Evolutionary conservation across 2,329 filamentous ascomycete species (phyloP), one percentile per base, ranked within the genome.

Genomic region (Penicillium sp.): DNA sequence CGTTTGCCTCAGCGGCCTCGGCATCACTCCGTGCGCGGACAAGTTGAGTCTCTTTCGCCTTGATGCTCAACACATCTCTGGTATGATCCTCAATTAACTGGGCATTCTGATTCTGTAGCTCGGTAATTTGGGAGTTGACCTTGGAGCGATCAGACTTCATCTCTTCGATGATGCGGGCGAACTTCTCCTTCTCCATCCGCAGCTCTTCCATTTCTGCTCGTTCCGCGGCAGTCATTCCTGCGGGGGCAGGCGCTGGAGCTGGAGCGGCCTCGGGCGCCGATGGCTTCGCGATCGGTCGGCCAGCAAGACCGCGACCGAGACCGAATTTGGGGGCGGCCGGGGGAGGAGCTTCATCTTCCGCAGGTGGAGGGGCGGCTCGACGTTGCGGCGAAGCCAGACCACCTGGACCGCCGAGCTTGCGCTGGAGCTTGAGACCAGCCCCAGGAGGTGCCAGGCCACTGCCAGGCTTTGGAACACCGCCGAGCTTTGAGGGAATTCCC

Each of bases 31-130:
- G 83, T 10, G 94, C 92, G 40, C 94, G 87, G 9, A 97, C 92
- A 5, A 99, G 81, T 65, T 99, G 94, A 3, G 94, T 97, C 72
- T 99, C 94, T 73, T 99, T 99, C 13, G 94, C 94, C 71, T 97
- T 97, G 75, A 99, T 95, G 62, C 91, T 94, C 38, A 99, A 79
- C 0, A 96, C 90, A 64, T 99, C 92, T 43, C 92, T 83, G 0
- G 94, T 99, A 70, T 97, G 92, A 64, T 97, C 92, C 73, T 99
- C 94, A 55, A 99, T 99, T 30, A 99, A 79, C 57, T 94, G 88
- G 22, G 94, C 94, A 65, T 99, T 99, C 69, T 96, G 90, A 64
- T 96, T 95, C 74, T 96, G 95, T 27, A 99, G 81, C 72, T 97
- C 94, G 61, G 92, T 88, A 38, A 97, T 87, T 69, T 96, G 90